A percentile compares a stretch with the other conserved stretches of the same genome.
Evolutionary conservation across 495 filamentous ascomycete species (phyloP).

Genomic region (Hypomontagnella submonticulosa): DNA sequence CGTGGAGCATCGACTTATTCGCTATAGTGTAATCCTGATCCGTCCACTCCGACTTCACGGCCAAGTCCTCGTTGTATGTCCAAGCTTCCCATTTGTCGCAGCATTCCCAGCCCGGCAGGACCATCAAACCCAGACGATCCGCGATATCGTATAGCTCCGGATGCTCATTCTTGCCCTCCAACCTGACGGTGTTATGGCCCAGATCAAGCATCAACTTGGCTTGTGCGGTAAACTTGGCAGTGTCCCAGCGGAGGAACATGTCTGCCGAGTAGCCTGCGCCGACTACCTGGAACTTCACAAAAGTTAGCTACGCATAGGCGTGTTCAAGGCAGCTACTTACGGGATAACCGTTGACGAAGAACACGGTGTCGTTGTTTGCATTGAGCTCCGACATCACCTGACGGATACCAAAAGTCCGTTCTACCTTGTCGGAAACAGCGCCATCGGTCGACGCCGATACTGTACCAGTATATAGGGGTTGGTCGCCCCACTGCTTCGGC

Average conservation of each 20-base stretch:
- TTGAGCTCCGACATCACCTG: conserved; percentile 64
- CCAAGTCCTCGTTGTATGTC: conserved; percentile 67
- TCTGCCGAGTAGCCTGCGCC: conserved; percentile 70
- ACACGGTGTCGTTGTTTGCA: conserved; percentile 63
- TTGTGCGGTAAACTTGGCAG: conserved; percentile 55
- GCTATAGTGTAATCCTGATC: conserved; percentile 65
- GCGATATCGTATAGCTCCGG: conserved; percentile 67
- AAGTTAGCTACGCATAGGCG: too few relatives aligned
- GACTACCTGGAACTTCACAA: conserved; percentile 62
- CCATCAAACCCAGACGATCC: conserved; percentile 69
- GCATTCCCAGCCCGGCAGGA: conserved; percentile 74
- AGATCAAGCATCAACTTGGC: conserved; percentile 66
- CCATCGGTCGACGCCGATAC: conserved; percentile 52
- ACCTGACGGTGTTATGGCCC: conserved; percentile 69
- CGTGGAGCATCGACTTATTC: conserved; percentile 66
- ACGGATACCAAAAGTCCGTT: conserved; percentile 64
- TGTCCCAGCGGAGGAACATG: conserved; percentile 69
- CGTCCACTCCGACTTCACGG: conserved; percentile 59
- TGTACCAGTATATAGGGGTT: conserved; percentile 55
- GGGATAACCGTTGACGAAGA: conserved; percentile 64
- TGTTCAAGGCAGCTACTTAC: too few relatives aligned
- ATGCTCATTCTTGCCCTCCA: conserved; percentile 75
- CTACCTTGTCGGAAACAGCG: conserved; percentile 57
- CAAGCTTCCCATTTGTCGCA: conserved; percentile 77
- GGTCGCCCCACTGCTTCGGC: conserved; percentile 61